Conservation (phyloP, 495 filamentous ascomycete genomes). For the Podospora appendiculata region DNA sequence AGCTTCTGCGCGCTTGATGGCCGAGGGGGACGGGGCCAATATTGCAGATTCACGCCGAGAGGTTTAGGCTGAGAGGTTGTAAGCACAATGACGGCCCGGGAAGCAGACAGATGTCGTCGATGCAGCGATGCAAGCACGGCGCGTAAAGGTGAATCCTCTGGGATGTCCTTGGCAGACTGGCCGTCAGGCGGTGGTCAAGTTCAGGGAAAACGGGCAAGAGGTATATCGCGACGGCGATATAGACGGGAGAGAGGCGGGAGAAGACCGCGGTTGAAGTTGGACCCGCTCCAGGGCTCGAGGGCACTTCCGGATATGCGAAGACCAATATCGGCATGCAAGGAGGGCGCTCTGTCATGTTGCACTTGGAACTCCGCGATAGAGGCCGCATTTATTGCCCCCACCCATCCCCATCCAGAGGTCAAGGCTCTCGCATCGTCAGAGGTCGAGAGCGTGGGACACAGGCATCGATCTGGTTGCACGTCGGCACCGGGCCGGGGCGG, state of each 20-base stretch:
- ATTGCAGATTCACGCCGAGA: constrained; percentile 1
- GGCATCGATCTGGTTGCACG: too few relatives aligned
- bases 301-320: constrained; percentile 8
- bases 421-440: too few relatives aligned
- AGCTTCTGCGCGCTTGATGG: background rate
- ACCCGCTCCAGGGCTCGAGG: background rate
- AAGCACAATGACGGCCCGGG: constrained; percentile 5
- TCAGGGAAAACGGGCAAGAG: background rate
- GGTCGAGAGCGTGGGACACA: too few relatives aligned
- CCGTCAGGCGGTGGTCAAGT: background rate
- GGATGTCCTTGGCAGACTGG: background rate
- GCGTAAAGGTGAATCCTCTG: background rate
- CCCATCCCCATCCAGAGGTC: background rate
- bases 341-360: background rate
- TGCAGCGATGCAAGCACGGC: background rate
- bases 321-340: constrained; percentile 8
- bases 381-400: constrained; percentile 1
- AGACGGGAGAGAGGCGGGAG: constrained; percentile 6
- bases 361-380: constrained; percentile 8
- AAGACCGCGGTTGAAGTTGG: constrained; percentile 4
- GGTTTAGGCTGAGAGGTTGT: constrained; percentile 11
- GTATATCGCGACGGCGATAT: constrained; percentile 3
- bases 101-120: background rate
- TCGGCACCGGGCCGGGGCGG: too few relatives aligned
- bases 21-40: background rate